Evolutionary conservation across 805 yeast species (phyloP).

Genomic region (Ogataea ramenticola): DNA sequence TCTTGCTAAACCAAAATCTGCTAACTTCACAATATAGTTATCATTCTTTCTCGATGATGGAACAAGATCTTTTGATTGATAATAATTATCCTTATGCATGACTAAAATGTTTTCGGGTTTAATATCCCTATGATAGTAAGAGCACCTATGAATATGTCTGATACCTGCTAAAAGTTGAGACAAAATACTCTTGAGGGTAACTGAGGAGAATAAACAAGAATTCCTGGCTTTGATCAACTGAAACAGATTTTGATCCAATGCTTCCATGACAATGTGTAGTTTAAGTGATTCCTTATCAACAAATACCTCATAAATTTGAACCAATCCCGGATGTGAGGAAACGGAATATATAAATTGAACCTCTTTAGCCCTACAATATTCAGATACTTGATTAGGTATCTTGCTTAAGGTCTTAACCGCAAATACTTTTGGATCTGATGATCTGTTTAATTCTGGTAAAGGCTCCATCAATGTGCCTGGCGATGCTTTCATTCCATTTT

Average conservation of each 20-base stretch:
- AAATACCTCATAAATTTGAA: conserved; percentile 73
- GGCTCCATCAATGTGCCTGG: conserved; percentile 49
- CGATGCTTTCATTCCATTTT: conserved; percentile 15
- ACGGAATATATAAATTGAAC: conserved; percentile 58
- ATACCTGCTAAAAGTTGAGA: conserved; percentile 71
- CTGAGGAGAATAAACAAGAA: conserved; percentile 43
- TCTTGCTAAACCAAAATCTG: conserved; percentile 77
- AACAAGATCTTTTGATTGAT: conserved; percentile 31
- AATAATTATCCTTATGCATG: conserved; percentile 48
- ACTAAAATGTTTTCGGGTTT: conserved; percentile 91
- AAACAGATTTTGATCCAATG: conserved; percentile 74
- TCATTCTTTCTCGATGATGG: conserved; percentile 34
- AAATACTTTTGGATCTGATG: conserved; percentile 31
- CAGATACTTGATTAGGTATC: conserved; percentile 42
- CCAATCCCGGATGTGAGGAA: conserved; percentile 63
- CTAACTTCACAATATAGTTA: conserved; percentile 60
- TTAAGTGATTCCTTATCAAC: conserved; percentile 53
- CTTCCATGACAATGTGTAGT: conserved; percentile 82
- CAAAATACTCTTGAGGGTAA: conserved; percentile 57
- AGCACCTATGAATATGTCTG: conserved; percentile 67
- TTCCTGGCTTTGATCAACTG: conserved; percentile 66
- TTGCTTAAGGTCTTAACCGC: conserved; percentile 80
- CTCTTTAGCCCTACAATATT: conserved; percentile 57
- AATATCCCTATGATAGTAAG: conserved; percentile 80
- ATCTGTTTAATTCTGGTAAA: conserved; percentile 12